These are phyloP conservation scores for Pseudopyrenochaeta lycopersici DNA, from an alignment of 2,329 filamentous ascomycete genomes.

Conservation along the genomic window DNA sequence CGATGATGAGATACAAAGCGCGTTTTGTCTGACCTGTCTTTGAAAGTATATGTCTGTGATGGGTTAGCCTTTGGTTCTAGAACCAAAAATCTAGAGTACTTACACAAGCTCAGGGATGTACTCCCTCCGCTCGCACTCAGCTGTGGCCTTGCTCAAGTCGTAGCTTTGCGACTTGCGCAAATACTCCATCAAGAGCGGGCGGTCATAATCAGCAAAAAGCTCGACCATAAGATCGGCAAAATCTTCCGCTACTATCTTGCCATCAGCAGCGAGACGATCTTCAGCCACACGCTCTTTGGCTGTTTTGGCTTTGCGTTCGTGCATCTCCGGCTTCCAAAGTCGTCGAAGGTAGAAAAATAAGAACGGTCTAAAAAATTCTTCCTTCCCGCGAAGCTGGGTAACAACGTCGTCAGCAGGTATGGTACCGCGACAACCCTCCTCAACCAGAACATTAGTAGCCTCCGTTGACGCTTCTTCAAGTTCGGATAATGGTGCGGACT, in stretches of 20 bases:
- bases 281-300: slow-evolving; percentile 50
- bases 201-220: slow-evolving; percentile 86
- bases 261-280: slow-evolving; percentile 62
- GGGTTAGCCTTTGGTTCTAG: slow-evolving; percentile 23
- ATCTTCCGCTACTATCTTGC: slow-evolving; percentile 77
- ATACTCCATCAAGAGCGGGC: slow-evolving; percentile 83
- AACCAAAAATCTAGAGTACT: slow-evolving; percentile 16
- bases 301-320: slow-evolving; percentile 51
- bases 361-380: slow-evolving; percentile 69
- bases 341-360: slow-evolving; percentile 91
- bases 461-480: slow-evolving; percentile 83
- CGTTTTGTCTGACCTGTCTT: slow-evolving; percentile 95
- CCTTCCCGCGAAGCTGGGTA: slow-evolving; percentile 70
- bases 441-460: slow-evolving; percentile 84
- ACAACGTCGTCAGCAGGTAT: slow-evolving; percentile 82
- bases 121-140: slow-evolving; percentile 80
- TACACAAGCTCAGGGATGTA: slow-evolving; percentile 90
- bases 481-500: slow-evolving; percentile 72
- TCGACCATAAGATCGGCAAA: slow-evolving; percentile 88
- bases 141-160: slow-evolving; percentile 79
- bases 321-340: slow-evolving; percentile 80
- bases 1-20: slow-evolving; percentile 91
- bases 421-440: slow-evolving; percentile 89
- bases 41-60: slow-evolving; percentile 76
- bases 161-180: slow-evolving; percentile 86